Base-by-base conservation (phyloP, 371 early-diverging fungal species). In the Rhizopus sp. region DNA sequence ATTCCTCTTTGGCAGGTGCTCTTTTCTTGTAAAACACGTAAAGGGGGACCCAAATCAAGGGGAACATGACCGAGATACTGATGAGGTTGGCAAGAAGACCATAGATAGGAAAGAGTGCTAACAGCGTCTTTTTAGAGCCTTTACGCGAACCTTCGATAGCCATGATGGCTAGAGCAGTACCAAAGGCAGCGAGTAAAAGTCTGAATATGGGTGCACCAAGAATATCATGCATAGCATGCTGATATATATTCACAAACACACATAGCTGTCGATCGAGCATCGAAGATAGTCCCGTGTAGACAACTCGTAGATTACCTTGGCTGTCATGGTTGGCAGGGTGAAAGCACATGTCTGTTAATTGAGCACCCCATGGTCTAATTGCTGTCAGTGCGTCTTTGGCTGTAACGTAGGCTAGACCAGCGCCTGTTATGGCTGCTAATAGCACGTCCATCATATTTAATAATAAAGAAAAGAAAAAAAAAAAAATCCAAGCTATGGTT, bases 141-240 rank as follows among this genome's bases (percentile, higher is more conserved):
- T 50, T n/a, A 30, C 69, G 65, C 0, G 69, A 64, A 10, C 59
- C 65, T 48, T 69, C 69, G 39, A 64, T 54, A 2, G 65, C 59
- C 64, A 69, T 64, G 31, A 69, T 30, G 5, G 45, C 52, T 46
- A 55, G 49, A 2, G 37, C 45, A 12, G 65, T 62, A 7, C 48
- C 65, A 42, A 64, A 61, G 0, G 62, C 46, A 10, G 47, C 62
- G 41, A 60, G 39, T 35, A 59, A 37, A 12, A 69, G 31, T 7
- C 55, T 38, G 34, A 44, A 52, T 0, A 64, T 30, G 16, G 50
- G 58, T 2, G 45, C 35, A 3, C 66, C 66, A 4, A 66, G 7
- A 13, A 54, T 9, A 37, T 66, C 62, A 12, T 61, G 62, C 6
- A 66, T 34, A 16, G 50, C 13, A 6, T 41, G 45, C 33, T 62